Evolutionary conservation across 768 basidiomycete genomes (phyloP), one percentile per base, ranked within the genome.

Genomic region (Panus rudis): DNA sequence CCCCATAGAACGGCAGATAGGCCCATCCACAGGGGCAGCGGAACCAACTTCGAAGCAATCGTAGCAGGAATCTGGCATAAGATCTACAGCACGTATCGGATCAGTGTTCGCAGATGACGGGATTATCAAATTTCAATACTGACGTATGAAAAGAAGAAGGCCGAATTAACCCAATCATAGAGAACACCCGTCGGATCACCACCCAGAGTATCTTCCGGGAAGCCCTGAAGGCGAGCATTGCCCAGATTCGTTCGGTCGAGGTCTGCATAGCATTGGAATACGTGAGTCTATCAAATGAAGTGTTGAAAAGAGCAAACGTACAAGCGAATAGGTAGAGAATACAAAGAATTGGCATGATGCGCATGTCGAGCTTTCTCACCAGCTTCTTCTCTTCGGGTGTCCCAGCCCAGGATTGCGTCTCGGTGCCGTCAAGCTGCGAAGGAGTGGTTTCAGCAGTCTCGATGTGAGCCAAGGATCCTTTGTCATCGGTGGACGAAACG

Each of bases 91-190:
- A 24, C 8, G 24, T 30, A 10, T 16, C 7, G 19, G 23, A 21
- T 28, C 8, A 6, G n/a, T 28, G 32, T 23, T 30, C 8, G 23
- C 26, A 22, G n/a, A n/a, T 20, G 16, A 5, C 17, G 38, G 25
- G 12, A 38, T 37, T 7, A 2, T 26, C 19, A 20, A 12, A 8
- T 17, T 4, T 43, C 7, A 10, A 11, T 10, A 63, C 75, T 45
- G 44, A 82, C 84, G 57, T 88, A 89, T 49, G 87, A 78, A 61
- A 89, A 78, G 63, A 81, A 89, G 64, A 89, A 90, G 6, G 72
- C 70, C 1, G 84, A 81, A 45, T 80, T 83, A 32, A 85, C 62
- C 85, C 84, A 87, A 56, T 84, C 84, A 53, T 84, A 88, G 14
- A 78, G 65, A 19, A 69, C 49, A 1, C 86, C 84, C 0, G 76